Percentiles rank a stretch among this genome's conserved stretches.
Evolutionary conservation across 495 filamentous ascomycete species (phyloP).

Genomic region (Rhizodiscina lignyota): DNA sequence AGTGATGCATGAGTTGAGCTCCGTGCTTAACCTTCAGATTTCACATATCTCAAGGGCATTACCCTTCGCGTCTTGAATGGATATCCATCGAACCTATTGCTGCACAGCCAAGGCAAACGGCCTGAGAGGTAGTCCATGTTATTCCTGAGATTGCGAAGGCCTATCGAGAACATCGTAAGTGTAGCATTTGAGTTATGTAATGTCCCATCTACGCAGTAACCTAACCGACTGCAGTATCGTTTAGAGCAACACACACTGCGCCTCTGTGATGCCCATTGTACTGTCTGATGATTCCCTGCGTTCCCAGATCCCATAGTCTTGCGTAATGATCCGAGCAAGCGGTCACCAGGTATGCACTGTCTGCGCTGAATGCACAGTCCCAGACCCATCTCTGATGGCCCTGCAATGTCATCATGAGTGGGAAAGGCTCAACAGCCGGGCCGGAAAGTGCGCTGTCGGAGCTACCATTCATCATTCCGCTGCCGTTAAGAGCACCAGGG

Average conservation of each 20-base stretch:
- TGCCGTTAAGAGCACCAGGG: background rate
- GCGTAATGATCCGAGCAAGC: constrained; percentile 96
- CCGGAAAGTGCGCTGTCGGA: constrained; percentile 19
- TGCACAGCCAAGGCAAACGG: too few relatives aligned
- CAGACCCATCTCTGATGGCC: constrained; percentile 97
- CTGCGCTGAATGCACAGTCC: constrained; percentile 96
- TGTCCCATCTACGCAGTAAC: too few relatives aligned
- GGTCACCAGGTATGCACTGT: constrained; percentile 93
- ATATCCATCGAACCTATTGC: too few relatives aligned
- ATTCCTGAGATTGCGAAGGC: too few relatives aligned
- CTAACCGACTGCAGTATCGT: constrained; percentile 37
- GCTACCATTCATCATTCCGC: background rate
- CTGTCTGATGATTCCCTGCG: constrained; percentile 80
- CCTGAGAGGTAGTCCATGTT: too few relatives aligned
- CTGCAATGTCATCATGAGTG: constrained; percentile 75
- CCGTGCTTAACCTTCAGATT: too few relatives aligned
- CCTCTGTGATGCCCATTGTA: constrained; percentile 97
- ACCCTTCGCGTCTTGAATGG: too few relatives aligned
- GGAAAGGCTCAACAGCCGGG: constrained; percentile 34
- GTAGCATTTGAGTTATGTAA: too few relatives aligned
- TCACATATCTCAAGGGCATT: too few relatives aligned
- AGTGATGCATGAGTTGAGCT: too few relatives aligned
- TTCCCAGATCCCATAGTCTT: constrained; percentile 79
- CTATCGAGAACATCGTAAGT: too few relatives aligned
- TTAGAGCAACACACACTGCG: constrained; percentile 88